A percentile compares a stretch with the other conserved stretches of the same genome.
These are phyloP conservation scores for Ogataea nitratoaversa DNA, from an alignment of 805 yeast species.

Conservation along the genomic window DNA sequence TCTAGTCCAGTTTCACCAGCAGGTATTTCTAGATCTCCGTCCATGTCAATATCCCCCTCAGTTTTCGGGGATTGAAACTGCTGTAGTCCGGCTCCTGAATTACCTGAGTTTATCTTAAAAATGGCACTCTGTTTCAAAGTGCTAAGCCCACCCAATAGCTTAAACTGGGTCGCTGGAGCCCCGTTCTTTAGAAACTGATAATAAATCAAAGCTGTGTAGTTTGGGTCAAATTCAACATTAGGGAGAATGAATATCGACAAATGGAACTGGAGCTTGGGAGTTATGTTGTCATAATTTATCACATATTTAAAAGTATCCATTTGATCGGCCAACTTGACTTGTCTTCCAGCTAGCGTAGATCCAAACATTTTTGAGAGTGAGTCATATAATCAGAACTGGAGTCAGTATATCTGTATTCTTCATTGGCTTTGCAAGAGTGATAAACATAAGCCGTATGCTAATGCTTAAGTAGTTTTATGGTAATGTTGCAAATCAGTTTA, in stretches of 20 bases:
- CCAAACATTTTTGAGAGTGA: too few relatives aligned
- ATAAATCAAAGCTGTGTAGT: slow-evolving; percentile 78
- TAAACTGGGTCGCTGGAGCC: slow-evolving; percentile 43
- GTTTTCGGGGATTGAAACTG: slow-evolving; percentile 4
- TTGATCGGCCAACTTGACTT: slow-evolving; percentile 51
- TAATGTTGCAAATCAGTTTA: too few relatives aligned
- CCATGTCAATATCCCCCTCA: slow-evolving; percentile 45
- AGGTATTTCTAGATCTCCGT: slow-evolving; percentile 35
- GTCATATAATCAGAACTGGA: too few relatives aligned
- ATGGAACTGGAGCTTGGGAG: slow-evolving; percentile 56
- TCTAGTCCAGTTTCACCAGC: not conserved
- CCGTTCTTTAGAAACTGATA: slow-evolving; percentile 70
- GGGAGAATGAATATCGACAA: slow-evolving; percentile 84
- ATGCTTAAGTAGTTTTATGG: too few relatives aligned
- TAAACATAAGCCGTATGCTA: too few relatives aligned
- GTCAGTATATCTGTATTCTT: too few relatives aligned
- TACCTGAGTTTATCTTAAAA: slow-evolving; percentile 60
- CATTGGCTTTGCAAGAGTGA: too few relatives aligned
- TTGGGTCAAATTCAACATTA: slow-evolving; percentile 64
- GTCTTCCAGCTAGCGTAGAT: slow-evolving; percentile 30
- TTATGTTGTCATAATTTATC: slow-evolving; percentile 56
- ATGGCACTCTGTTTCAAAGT: slow-evolving; percentile 84
- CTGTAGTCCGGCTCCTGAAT: slow-evolving; percentile 16
- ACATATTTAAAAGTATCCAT: slow-evolving; percentile 67
- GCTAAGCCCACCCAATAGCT: slow-evolving; percentile 60